These are phyloP conservation scores for Casuarina equisetifolia DNA, from an alignment of 306 rosid genomes.

Conservation along the genomic window DNA sequence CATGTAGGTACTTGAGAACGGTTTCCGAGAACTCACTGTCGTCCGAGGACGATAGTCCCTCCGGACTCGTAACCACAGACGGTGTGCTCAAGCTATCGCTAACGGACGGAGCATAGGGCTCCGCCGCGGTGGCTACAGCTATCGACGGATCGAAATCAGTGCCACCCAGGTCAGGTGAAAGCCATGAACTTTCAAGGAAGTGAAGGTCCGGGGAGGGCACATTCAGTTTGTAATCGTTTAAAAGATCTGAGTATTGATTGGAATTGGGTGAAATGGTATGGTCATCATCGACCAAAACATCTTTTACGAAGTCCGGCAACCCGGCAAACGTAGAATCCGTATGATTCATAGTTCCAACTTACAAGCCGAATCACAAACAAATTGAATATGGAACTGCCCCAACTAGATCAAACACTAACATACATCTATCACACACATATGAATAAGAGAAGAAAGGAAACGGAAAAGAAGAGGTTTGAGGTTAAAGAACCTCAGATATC, in stretches of 20 bases:
- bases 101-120: not conserved
- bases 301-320: conserved; percentile 29
- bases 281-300: not conserved
- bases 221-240: conserved; percentile 12
- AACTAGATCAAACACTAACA: not conserved
- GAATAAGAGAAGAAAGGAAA: not conserved
- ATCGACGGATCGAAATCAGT: conserved; percentile 11
- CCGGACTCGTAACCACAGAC: conserved; percentile 29
- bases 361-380: not conserved
- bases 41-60: conserved; percentile 41
- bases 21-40: conserved; percentile 58
- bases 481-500: conserved; percentile 13
- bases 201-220: conserved; percentile 25
- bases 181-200: conserved; percentile 13
- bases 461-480: not conserved
- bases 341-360: conserved; percentile 1
- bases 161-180: conserved; percentile 20
- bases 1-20: conserved; percentile 59
- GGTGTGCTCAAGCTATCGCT: conserved; percentile 23
- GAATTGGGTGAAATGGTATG: conserved; percentile 16
- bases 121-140: not conserved
- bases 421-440: not conserved
- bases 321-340: conserved; percentile 34
- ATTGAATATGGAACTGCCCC: not conserved
- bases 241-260: conserved; percentile 17